Evolutionary conservation across 495 filamentous ascomycete species (phyloP).

Genomic region (Zalerion maritima): DNA sequence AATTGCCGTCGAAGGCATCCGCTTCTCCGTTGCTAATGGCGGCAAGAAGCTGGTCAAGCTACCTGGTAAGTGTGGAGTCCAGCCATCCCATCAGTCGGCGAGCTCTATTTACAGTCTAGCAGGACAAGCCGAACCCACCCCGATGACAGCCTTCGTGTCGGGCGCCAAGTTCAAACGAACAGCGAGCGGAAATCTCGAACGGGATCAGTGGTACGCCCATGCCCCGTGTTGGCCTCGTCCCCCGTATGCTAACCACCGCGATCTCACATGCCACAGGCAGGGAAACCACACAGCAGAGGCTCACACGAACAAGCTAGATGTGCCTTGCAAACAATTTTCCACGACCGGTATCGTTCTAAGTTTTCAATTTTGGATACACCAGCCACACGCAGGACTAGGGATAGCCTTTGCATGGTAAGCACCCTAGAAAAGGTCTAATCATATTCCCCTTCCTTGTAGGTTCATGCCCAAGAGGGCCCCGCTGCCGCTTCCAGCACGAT

Average conservation of each 20-base stretch:
- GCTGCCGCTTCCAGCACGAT: constrained; percentile 75
- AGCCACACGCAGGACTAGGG: constrained; percentile 13
- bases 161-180: constrained; percentile 81
- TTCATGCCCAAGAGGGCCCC: constrained; percentile 63
- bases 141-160: constrained; percentile 60
- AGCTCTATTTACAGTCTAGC: constrained; percentile 29
- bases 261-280: background rate
- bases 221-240: background rate
- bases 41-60: constrained; percentile 76
- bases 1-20: constrained; percentile 58
- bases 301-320: constrained; percentile 54
- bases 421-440: constrained; percentile 13
- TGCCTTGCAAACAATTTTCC: constrained; percentile 80
- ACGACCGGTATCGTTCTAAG: constrained; percentile 70
- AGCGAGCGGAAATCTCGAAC: constrained; percentile 82
- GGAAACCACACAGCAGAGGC: constrained; percentile 27
- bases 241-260: constrained; percentile 12
- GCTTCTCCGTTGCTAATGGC: constrained; percentile 58
- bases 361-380: too few relatives aligned
- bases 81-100: constrained; percentile 2
- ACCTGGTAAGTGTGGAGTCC: constrained; percentile 38
- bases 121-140: constrained; percentile 59
- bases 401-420: constrained; percentile 20
- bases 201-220: constrained; percentile 54
- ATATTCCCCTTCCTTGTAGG: constrained; percentile 38